Evolutionary conservation across 106 monocot species (phyloP).

Genomic region (Phalaenopsis aphrodite): DNA sequence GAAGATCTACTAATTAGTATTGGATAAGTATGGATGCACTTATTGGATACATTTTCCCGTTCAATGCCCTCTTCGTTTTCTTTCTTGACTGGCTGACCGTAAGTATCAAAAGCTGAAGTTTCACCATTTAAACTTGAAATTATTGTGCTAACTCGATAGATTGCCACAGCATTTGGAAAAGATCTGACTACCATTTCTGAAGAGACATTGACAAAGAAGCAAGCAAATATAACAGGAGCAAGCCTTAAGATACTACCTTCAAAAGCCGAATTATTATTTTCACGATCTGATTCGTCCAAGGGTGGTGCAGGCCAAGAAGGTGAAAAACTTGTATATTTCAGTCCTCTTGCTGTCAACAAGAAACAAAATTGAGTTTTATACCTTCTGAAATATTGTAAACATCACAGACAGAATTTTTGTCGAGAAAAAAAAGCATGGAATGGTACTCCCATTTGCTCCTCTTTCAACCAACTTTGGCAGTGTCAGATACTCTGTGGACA

Average conservation of each 20-base stretch:
- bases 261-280: slow-evolving; percentile 15
- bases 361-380: not conserved
- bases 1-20: slow-evolving; percentile 19
- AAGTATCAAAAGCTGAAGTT: slow-evolving; percentile 3
- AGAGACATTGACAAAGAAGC: slow-evolving; percentile 22
- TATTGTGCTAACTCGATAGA: slow-evolving; percentile 3
- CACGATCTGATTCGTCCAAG: slow-evolving; percentile 9
- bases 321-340: not conserved
- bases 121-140: slow-evolving; percentile 5
- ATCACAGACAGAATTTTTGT: not conserved
- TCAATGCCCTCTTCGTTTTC: slow-evolving; percentile 22
- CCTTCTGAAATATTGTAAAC: not conserved
- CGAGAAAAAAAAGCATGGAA: slow-evolving; percentile 11
- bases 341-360: not conserved
- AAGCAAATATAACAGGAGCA: slow-evolving; percentile 23
- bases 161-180: slow-evolving; percentile 18
- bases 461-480: slow-evolving; percentile 21
- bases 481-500: slow-evolving; percentile 27
- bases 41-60: slow-evolving; percentile 20
- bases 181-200: slow-evolving; percentile 17
- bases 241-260: slow-evolving; percentile 11
- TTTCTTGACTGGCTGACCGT: slow-evolving; percentile 22
- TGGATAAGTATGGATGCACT: slow-evolving; percentile 33
- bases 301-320: not conserved
- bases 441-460: slow-evolving; percentile 27